These are phyloP conservation scores for Cryoendolithus antarcticus DNA, from an alignment of 2,329 filamentous ascomycete species.

Conservation along the genomic window DNA sequence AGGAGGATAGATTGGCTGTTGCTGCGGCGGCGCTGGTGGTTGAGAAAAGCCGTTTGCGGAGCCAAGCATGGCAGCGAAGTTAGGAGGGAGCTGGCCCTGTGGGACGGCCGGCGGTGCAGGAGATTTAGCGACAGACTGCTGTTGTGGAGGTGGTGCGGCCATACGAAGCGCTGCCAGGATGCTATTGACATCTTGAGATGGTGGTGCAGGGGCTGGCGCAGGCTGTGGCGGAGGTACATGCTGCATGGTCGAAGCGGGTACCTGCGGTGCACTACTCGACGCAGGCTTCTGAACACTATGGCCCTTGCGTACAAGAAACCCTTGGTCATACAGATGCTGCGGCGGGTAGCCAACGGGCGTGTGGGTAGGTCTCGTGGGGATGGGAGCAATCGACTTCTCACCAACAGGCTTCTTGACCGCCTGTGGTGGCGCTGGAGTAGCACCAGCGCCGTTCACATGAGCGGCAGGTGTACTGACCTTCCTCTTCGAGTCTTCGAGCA, in stretches of 20 bases:
- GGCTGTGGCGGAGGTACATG: conserved; percentile 7
- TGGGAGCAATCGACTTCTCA: conserved; percentile 20
- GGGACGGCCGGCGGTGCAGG: conserved; percentile 6
- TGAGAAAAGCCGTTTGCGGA: conserved; percentile 3
- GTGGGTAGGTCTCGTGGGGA: conserved; percentile 16
- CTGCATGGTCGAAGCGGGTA: conserved; percentile 8
- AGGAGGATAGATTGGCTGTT: conserved; percentile 7
- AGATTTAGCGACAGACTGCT: conserved; percentile 10
- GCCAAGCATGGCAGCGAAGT: conserved; percentile 7
- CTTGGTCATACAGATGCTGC: conserved; percentile 19
- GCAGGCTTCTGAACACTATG: conserved; percentile 2
- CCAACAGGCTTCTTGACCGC: conserved; percentile 8
- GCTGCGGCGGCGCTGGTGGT: conserved; percentile 6
- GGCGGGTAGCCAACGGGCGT: conserved; percentile 21
- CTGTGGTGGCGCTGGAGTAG: conserved; percentile 5
- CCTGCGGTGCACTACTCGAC: conserved; percentile 4
- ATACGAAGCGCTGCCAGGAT: conserved; percentile 24
- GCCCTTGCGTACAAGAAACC: conserved; percentile 12
- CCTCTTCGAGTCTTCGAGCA: conserved; percentile 74
- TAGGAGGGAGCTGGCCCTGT: conserved; percentile 10
- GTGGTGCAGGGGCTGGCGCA: conserved; percentile 9
- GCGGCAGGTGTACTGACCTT: conserved; percentile 26
- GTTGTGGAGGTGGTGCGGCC: conserved; percentile 13
- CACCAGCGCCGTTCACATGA: conserved; percentile 9
- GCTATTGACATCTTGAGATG: conserved; percentile 21